Base-by-base conservation (phyloP, 176 grass and related monocot species). In the Thinopyrum elongatum region DNA sequence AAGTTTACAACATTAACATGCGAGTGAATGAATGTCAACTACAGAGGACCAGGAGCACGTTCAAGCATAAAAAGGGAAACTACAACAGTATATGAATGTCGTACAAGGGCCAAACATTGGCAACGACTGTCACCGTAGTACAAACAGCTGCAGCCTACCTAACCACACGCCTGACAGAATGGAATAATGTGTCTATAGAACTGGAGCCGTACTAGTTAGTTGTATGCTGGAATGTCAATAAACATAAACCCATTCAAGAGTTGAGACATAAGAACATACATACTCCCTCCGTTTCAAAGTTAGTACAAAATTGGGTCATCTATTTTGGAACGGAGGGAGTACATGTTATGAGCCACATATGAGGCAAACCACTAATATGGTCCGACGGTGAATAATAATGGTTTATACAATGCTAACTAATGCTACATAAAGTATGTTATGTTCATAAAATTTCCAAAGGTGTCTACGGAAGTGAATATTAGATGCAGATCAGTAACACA, bases 71-170 rank as follows among this genome's bases (percentile, higher is more conserved):
- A 74, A 60, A 58, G 23, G 17, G 2, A 76, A 70, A 70, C 61
- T 77, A 80, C 55, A 86, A 49, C 28, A 66, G 41, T 5, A 25
- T 36, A 88, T 77, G 30, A 83, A 80, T 35, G 77, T 36, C 10
- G 60, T 22, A 8, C 6, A 49, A 13, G 78, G 28, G 21, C 26
- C 19, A 10, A 69, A 90, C 5, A 76, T 22, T 3, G 76, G 74
- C 6, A 69, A 57, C 3, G 31, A 23, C 0, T 4, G 11, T 23
- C 55, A 11, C 55, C 7, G 2, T 58, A 57, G 53, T 22, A 58
- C 7, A 22, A 58, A 58, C 19, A 58, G 21, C 55, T 58, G 16
- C 49, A 53, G 1, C 49, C 49, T 57, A 57, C 53, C 53, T 57
- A 57, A 57, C 53, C 53, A 57, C 53, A 57, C 0, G 19, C 53